Evolutionary conservation across 768 basidiomycete species (phyloP).

Genomic region (Boletus reticulatus): DNA sequence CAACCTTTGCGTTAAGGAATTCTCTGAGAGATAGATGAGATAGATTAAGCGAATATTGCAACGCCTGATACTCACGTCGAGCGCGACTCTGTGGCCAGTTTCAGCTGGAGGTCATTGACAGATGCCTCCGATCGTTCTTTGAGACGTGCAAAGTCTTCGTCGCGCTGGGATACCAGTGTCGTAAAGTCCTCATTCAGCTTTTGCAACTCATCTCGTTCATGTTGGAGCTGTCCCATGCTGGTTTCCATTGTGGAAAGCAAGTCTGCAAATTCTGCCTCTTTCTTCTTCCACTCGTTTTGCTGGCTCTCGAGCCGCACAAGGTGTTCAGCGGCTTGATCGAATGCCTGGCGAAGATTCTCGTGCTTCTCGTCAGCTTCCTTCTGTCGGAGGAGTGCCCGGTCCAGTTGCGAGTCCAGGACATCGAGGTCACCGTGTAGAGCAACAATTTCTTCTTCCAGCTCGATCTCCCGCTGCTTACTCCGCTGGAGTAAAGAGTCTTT

Average conservation of each 20-base stretch:
- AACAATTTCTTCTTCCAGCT: conserved; percentile 81
- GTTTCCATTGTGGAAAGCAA: conserved; percentile 57
- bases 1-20: conserved; percentile 53
- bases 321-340: conserved; percentile 85
- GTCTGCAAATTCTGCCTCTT: conserved; percentile 62
- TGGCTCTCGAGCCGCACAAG: conserved; percentile 79
- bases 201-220: conserved; percentile 59
- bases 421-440: conserved; percentile 83
- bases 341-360: conserved; percentile 64
- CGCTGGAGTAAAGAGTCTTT: conserved; percentile 82
- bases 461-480: conserved; percentile 80
- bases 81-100: conserved; percentile 61
- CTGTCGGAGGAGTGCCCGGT: conserved; percentile 72
- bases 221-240: conserved; percentile 56
- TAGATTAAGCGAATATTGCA: background rate
- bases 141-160: conserved; percentile 71
- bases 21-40: conserved; percentile 47
- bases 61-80: conserved; percentile 50
- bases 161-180: conserved; percentile 66
- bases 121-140: conserved; percentile 72
- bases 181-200: conserved; percentile 69
- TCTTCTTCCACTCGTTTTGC: conserved; percentile 59
- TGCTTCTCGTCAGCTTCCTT: conserved; percentile 81
- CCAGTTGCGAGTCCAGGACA: conserved; percentile 80
- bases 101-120: conserved; percentile 66